phyloP scores from a whole-genome alignment of 2,329 filamentous ascomycete species.

The Diaporthe sp. region DNA sequence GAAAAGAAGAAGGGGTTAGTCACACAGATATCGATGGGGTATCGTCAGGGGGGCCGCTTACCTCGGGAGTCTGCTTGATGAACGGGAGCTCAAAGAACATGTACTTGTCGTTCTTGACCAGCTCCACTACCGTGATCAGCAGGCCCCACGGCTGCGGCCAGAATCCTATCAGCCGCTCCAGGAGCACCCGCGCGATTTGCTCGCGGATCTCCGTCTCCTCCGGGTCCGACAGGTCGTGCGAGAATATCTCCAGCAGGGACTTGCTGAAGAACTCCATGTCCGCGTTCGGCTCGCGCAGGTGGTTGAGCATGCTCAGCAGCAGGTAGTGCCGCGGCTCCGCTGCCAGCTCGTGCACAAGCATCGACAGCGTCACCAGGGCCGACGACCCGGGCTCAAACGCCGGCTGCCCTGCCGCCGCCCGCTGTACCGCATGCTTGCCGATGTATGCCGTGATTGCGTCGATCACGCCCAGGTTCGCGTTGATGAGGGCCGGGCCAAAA shows the following conservation, averaged over 20 bases:
- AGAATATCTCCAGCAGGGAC: slow-evolving; percentile 87
- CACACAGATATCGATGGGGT: fast-evolving
- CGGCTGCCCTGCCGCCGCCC: slow-evolving; percentile 71
- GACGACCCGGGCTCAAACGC: slow-evolving; percentile 75
- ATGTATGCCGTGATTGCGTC: slow-evolving; percentile 89
- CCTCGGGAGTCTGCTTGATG: slow-evolving; percentile 90
- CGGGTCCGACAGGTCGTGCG: slow-evolving; percentile 77
- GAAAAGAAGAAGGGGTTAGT: background rate
- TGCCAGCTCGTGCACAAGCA: slow-evolving; percentile 80
- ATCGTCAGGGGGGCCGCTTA: slow-evolving; percentile 56
- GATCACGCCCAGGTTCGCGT: slow-evolving; percentile 78
- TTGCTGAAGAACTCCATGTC: slow-evolving; percentile 96
- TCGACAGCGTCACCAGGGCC: slow-evolving; percentile 80
- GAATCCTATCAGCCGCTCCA: slow-evolving; percentile 89
- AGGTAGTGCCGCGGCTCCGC: slow-evolving; percentile 89
- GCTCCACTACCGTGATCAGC: slow-evolving; percentile 87
- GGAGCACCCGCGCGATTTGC: slow-evolving; percentile 88
- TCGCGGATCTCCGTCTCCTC: slow-evolving; percentile 88
- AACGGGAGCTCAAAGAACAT: slow-evolving; percentile 94
- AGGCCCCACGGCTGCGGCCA: slow-evolving; percentile 97
- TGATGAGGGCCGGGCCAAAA: slow-evolving; percentile 76
- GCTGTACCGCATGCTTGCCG: slow-evolving; percentile 78
- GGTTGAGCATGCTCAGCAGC: slow-evolving; percentile 87
- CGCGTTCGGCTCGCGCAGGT: slow-evolving; percentile 89
- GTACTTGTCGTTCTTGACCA: slow-evolving; percentile 92